Base-by-base conservation (phyloP, 2,329 filamentous ascomycete genomes). In the Cytospora piceicola region DNA sequence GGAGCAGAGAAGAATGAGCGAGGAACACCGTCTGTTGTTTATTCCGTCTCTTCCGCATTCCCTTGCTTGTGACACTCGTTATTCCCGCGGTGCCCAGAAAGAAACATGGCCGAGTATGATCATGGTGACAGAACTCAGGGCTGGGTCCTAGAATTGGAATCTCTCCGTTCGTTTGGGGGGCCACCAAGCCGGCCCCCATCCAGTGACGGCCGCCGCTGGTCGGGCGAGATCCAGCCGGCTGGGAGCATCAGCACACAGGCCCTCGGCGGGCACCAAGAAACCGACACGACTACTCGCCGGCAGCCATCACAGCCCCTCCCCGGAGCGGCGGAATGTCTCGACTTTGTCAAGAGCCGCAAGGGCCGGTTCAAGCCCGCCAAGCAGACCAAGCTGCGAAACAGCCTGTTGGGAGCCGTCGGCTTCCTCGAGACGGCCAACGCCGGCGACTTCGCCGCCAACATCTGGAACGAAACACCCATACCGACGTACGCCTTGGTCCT, bases 371-470 rank as follows among this genome's bases (percentile, higher is more conserved):
- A 4, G 39, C 58, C 66, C 14, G 30, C 56, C 30, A 53, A 46
- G 30, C 61, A 67, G 63, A 65, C 63, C 51, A 70, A 68, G 36
- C 63, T 70, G 9, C 66, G 66, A 14, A 70, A 71, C 67, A 72
- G 68, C 63, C 60, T 71, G 27, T 58, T 72, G 9, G 62, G 58
- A 39, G 64, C 67, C 15, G 77, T 85, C 1, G 85, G 83, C 0
- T 82, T 82, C 57, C 79, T 87, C 22, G 84, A 87, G 67, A 76
- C 85, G 2, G 82, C 81, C 61, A 87, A 87, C 70, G 82, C 83
- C 0, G 79, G 80, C 2, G 84, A 87, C 69, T 86, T 86, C 63
- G 82, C 84, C 0, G 84, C 84, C 63, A 86, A 87, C 63, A 79
- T 86, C 1, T 87, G 82, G 82, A 86, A 87, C 68, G 68, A 80